These are phyloP conservation scores for Pseudonitzschia delicatissima DNA, from an alignment of 108 stramenopile species.

Conservation along the genomic window DNA sequence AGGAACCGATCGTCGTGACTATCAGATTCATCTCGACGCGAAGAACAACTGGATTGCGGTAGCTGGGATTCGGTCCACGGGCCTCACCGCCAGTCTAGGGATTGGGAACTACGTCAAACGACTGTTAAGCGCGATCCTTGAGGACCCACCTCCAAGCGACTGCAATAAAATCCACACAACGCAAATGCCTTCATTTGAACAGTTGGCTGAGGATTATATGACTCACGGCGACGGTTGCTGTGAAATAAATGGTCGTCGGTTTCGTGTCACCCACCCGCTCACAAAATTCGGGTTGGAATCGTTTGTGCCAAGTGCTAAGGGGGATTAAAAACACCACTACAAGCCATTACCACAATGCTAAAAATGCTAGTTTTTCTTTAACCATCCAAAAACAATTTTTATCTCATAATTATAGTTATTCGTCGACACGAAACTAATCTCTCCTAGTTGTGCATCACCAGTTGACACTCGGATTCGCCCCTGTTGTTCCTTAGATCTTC, in stretches of 20 bases:
- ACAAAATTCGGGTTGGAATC: slow-evolving; percentile 54
- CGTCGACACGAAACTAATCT: no score
- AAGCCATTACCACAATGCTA: no score
- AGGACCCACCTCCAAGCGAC: slow-evolving; percentile 6
- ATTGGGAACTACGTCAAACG: slow-evolving; percentile 66
- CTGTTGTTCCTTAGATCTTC: slow-evolving; percentile 61
- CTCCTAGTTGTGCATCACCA: no score
- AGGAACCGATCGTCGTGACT: slow-evolving; percentile 69
- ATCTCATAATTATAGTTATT: no score
- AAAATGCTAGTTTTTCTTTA: no score
- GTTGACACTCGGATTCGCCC: no score
- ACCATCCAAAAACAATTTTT: no score
- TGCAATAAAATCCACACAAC: slow-evolving; percentile 27
- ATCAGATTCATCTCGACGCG: slow-evolving; percentile 56
- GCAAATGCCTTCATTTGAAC: slow-evolving; percentile 46
- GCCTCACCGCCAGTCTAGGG: slow-evolving; percentile 71
- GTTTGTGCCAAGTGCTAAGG: neutral
- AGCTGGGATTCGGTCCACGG: slow-evolving; percentile 80
- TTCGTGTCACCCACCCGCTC: slow-evolving; percentile 72
- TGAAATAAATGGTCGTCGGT: slow-evolving; percentile 41
- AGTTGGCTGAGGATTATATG: slow-evolving; percentile 53
- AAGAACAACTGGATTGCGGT: slow-evolving; percentile 55
- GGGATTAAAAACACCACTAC: no score
- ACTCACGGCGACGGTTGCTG: slow-evolving; percentile 45
- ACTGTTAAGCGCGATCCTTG: slow-evolving; percentile 27